Base-by-base conservation (phyloP, 441 rosid genomes). In the Pelargonium cotyledonis region DNA sequence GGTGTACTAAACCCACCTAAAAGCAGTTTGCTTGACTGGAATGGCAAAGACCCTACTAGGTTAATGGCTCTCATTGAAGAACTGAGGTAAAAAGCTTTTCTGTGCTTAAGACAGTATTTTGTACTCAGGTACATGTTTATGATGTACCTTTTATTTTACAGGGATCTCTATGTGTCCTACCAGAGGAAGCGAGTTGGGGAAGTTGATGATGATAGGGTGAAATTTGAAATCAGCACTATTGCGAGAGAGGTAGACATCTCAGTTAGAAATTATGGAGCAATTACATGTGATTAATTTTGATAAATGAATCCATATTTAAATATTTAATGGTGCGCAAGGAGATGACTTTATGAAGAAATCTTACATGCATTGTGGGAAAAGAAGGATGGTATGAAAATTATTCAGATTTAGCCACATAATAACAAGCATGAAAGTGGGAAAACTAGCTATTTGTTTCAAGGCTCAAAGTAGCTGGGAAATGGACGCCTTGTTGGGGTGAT, bases 181-280 rank as follows among this genome's bases (percentile, higher is more conserved):
- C 96, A 91, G 85, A 73, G 77, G 78, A 87, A 72, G 72, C 89
- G 86, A 8, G 92, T 87, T 1, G 94, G 81, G 55, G 82, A 81
- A 79, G 87, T 94, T 67, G 91, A 94, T 74, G 99, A 91, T 75
- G 96, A 88, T 68, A 80, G 99, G 19, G 72, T 94, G 40, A 90
- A 79, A 75, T 94, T 94, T 79, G 97, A 94, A 77, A 80, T 88
- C 47, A 85, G 88, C 87, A 94, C 99, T n/a, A 86, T 94, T 44
- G 79, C 91, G 15, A 88, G 91, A 73, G 97, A 94, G 99, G 96
- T 94, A 88, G 76, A 44, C 18, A 11, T 49, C 57, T 49, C 15
- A 49, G 5, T 49, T 1, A 15, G 57, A 12, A 49, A 49, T 49
- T 12, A 14, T 49, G 18, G 18, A 49, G n/a, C 57, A 14, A 49